phyloP scores from a whole-genome alignment of 179 eudicot species.

The Drosera spatulata region DNA sequence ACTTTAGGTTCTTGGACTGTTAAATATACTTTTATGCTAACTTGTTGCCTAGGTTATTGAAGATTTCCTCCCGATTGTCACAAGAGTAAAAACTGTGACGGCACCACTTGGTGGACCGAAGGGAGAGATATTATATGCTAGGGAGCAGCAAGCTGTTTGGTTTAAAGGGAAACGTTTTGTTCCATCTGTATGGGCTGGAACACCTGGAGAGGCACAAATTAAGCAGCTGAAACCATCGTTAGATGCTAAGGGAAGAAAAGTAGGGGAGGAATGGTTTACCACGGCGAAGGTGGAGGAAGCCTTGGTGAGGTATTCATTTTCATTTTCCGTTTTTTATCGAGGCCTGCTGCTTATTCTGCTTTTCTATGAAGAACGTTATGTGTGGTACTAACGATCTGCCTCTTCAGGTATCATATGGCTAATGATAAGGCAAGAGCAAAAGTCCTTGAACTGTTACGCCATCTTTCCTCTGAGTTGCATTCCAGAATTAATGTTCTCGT shows the following conservation, averaged over 20 bases:
- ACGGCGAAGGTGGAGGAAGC: slow-evolving; percentile 86
- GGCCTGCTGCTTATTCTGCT: not conserved
- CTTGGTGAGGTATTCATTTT: slow-evolving; percentile 43
- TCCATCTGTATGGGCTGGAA: slow-evolving; percentile 83
- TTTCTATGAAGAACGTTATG: not conserved
- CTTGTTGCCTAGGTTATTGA: slow-evolving; percentile 48
- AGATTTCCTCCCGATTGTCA: slow-evolving; percentile 81
- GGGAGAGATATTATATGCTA: slow-evolving; percentile 87
- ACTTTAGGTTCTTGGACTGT: too few species aligned
- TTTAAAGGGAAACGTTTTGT: slow-evolving; percentile 87
- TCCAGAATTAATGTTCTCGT: slow-evolving; percentile 70
- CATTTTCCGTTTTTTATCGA: not conserved
- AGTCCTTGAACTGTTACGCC: slow-evolving; percentile 78
- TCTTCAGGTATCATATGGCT: slow-evolving; percentile 80
- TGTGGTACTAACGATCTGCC: slow-evolving; percentile 1
- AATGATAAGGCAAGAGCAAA: slow-evolving; percentile 62
- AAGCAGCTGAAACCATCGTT: slow-evolving; percentile 71
- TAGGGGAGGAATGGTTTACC: slow-evolving; percentile 98
- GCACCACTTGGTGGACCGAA: slow-evolving; percentile 79
- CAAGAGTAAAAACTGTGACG: slow-evolving; percentile 74
- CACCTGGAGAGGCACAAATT: slow-evolving; percentile 89
- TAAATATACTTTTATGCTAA: not conserved
- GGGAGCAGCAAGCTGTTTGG: slow-evolving; percentile 97
- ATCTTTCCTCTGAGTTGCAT: slow-evolving; percentile 71
- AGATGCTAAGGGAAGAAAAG: slow-evolving; percentile 87